Evolutionary conservation across 306 rosid genomes (phyloP).

Genomic region (Crotalaria pallida): DNA sequence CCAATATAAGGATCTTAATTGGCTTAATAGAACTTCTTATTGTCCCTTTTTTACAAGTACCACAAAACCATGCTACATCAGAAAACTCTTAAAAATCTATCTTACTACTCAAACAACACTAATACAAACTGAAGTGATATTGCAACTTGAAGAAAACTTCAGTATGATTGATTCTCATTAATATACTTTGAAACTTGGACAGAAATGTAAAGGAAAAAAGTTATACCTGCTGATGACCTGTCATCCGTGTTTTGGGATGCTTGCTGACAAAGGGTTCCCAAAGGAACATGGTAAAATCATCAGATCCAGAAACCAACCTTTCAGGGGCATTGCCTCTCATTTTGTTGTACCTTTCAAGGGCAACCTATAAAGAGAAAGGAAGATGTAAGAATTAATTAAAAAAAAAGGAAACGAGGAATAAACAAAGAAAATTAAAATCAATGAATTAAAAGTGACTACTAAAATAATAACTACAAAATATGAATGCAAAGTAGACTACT

Average conservation of each 20-base stretch:
- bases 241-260: conserved; percentile 86
- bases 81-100: not conserved
- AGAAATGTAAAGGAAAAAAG: not conserved
- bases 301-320: conserved; percentile 94
- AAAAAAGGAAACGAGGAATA: not conserved
- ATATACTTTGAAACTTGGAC: not conserved
- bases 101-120: not conserved
- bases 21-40: conserved; percentile 4
- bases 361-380: conserved; percentile 52
- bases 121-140: conserved; percentile 10
- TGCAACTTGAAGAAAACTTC: conserved; percentile 8
- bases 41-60: too few relatives aligned
- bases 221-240: conserved; percentile 92
- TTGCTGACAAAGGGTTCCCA: conserved; percentile 93
- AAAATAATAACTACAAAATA: not conserved
- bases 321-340: conserved; percentile 88
- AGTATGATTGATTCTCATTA: not conserved
- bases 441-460: not conserved
- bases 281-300: conserved; percentile 94
- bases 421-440: not conserved
- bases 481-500: not conserved
- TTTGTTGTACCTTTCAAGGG: conserved; percentile 80
- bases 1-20: not conserved
- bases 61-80: too few relatives aligned
- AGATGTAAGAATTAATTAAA: too few relatives aligned